Evolutionary conservation across 1,284 basidiomycete genomes (phyloP).

Genomic region (Hortiboletus rubellus): DNA sequence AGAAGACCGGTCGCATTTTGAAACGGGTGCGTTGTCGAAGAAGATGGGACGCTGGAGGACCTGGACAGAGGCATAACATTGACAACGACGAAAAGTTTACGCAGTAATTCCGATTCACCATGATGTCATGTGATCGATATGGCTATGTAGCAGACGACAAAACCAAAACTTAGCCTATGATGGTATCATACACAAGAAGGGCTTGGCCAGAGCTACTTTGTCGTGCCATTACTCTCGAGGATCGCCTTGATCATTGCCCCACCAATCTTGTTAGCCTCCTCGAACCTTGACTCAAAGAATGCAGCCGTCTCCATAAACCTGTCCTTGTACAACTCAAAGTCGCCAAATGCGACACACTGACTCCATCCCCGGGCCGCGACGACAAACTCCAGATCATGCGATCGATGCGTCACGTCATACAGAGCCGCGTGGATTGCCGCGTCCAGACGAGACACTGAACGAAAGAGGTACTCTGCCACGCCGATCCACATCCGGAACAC

Average conservation of each 20-base stretch:
- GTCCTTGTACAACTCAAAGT: slow-evolving; percentile 84
- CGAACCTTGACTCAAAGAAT: slow-evolving; percentile 90
- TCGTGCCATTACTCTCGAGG: slow-evolving; percentile 47
- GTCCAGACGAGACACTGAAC: slow-evolving; percentile 61
- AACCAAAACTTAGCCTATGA: too few relatives aligned
- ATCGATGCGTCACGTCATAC: slow-evolving; percentile 77
- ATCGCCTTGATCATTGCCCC: slow-evolving; percentile 92
- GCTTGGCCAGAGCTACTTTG: neutral
- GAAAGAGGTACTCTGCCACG: slow-evolving; percentile 95
- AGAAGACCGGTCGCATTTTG: slow-evolving; percentile 24
- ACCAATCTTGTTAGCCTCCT: slow-evolving; percentile 81
- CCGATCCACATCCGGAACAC: slow-evolving; percentile 94
- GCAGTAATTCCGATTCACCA: too few relatives aligned
- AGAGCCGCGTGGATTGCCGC: slow-evolving; percentile 77
- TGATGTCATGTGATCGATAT: neutral
- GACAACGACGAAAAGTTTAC: neutral
- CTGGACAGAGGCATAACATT: slow-evolving; percentile 11
- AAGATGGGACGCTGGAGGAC: neutral
- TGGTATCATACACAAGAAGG: neutral
- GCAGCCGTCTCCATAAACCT: slow-evolving; percentile 79
- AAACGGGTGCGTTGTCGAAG: slow-evolving; percentile 23
- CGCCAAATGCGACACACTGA: slow-evolving; percentile 91
- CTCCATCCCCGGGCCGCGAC: slow-evolving; percentile 96
- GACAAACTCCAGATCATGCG: slow-evolving; percentile 93
- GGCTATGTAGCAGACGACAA: neutral